A percentile compares a stretch with the other conserved stretches of the same genome.
These are phyloP conservation scores for Cytospora paraplurivora DNA, from an alignment of 2,329 filamentous ascomycete genomes.

Conservation along the genomic window DNA sequence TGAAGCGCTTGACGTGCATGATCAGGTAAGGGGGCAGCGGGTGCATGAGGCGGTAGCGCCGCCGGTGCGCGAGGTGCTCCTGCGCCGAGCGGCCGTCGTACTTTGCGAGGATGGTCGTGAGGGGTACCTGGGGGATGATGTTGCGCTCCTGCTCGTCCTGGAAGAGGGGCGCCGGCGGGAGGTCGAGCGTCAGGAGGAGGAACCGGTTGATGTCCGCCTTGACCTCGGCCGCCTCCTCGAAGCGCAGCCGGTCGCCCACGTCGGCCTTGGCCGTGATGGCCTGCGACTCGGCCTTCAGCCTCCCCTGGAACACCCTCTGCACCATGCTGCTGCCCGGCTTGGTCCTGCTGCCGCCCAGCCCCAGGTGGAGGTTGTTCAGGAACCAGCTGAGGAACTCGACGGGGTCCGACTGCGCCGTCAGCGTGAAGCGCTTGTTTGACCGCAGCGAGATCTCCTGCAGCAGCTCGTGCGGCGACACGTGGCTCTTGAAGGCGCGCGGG, in stretches of 20 bases:
- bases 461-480: conserved; percentile 96
- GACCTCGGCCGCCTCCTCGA: conserved; percentile 86
- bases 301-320: conserved; percentile 91
- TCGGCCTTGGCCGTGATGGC: conserved; percentile 90
- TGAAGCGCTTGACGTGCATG: conserved; percentile 97
- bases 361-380: conserved; percentile 90
- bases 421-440: conserved; percentile 88
- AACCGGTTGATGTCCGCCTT: conserved; percentile 78
- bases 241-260: conserved; percentile 81
- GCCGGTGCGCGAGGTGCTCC: conserved; percentile 84
- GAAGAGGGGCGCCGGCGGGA: conserved; percentile 90
- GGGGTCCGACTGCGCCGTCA: conserved; percentile 89
- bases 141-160: conserved; percentile 93
- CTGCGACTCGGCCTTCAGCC: conserved; percentile 89
- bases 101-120: conserved; percentile 82
- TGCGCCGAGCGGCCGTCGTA: conserved; percentile 89
- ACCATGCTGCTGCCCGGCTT: conserved; percentile 84
- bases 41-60: conserved; percentile 86
- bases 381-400: conserved; percentile 98
- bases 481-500: conserved; percentile 89
- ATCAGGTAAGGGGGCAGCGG: conserved; percentile 88
- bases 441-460: conserved; percentile 90
- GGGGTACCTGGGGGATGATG: conserved; percentile 90
- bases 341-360: conserved; percentile 84
- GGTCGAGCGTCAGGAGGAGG: conserved; percentile 88